Conservation (phyloP, 1,139 yeast species). For the Eremothecium cymbalariae region DNA sequence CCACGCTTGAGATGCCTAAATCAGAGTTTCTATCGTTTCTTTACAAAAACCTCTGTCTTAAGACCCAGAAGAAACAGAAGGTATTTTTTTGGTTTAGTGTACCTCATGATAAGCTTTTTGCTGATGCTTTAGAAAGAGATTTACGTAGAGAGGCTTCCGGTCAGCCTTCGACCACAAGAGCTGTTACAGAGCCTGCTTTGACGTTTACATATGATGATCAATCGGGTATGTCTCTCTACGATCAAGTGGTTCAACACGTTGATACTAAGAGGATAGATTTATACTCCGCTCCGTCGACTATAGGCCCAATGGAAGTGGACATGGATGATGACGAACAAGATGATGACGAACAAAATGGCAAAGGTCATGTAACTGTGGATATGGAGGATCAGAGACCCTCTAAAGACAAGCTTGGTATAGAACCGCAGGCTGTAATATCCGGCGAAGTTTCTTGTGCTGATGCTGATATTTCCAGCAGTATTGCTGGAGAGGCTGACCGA, state of each 20-base stretch:
- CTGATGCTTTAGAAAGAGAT: slow-evolving; percentile 91
- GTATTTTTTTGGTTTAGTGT: slow-evolving; percentile 97
- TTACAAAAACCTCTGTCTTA: slow-evolving; percentile 75
- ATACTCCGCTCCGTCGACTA: slow-evolving; percentile 6
- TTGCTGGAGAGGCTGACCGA: not conserved
- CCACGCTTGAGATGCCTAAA: slow-evolving; percentile 80
- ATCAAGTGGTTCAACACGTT: slow-evolving; percentile 24
- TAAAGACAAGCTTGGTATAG: not conserved
- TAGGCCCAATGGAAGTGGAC: not conserved
- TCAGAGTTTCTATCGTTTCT: slow-evolving; percentile 79
- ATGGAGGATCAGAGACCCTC: not conserved
- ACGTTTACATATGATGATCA: slow-evolving; percentile 44
- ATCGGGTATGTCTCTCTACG: slow-evolving; percentile 21
- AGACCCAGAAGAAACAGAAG: slow-evolving; percentile 95
- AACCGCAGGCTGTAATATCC: not conserved
- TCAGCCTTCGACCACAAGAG: slow-evolving; percentile 53
- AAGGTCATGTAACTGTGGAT: slow-evolving; percentile 2
- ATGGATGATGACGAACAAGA: not conserved
- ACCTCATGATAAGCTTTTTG: slow-evolving; percentile 85
- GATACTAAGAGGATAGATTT: slow-evolving; percentile 15
- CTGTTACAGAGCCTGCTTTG: slow-evolving; percentile 53
- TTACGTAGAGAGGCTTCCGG: slow-evolving; percentile 62
- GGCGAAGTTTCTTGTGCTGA: not conserved
- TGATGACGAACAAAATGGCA: slow-evolving; percentile 1
- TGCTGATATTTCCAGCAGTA: not conserved